Conservation (phyloP, 2,329 filamentous ascomycete species). For the Penicillium expansum region DNA sequence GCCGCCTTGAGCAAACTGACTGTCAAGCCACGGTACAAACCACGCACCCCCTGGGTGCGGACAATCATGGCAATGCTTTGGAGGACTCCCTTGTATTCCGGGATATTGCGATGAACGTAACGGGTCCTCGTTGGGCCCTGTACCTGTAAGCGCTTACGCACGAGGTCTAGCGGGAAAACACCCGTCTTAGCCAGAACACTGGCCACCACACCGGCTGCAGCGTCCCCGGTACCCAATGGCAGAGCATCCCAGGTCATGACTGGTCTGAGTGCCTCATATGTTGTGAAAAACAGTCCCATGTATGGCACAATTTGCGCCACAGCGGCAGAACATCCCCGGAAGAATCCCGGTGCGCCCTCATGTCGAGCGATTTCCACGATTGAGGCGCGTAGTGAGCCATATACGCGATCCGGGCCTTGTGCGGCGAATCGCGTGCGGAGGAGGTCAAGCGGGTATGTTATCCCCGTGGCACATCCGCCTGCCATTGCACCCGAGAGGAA, state of each 20-base stretch:
- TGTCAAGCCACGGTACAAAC: slow-evolving; percentile 81
- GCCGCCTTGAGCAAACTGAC: slow-evolving; percentile 92
- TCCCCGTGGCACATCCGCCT: slow-evolving; percentile 75
- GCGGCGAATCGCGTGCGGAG: slow-evolving; percentile 95
- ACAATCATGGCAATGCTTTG: slow-evolving; percentile 68
- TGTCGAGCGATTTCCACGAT: slow-evolving; percentile 68
- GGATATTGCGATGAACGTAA: slow-evolving; percentile 86
- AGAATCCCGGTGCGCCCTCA: slow-evolving; percentile 79
- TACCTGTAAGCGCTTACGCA: slow-evolving; percentile 89
- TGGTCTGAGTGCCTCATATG: slow-evolving; percentile 73
- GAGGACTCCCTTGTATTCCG: slow-evolving; percentile 70
- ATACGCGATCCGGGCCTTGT: slow-evolving; percentile 78
- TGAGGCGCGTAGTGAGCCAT: slow-evolving; percentile 66
- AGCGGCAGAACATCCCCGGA: slow-evolving; percentile 78
- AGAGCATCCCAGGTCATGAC: slow-evolving; percentile 52
- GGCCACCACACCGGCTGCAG: slow-evolving; percentile 74
- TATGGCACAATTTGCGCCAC: slow-evolving; percentile 88
- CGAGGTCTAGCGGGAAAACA: slow-evolving; percentile 89
- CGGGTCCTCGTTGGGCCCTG: slow-evolving; percentile 78
- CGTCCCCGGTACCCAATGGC: slow-evolving; percentile 76
- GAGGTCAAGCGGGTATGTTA: slow-evolving; percentile 90
- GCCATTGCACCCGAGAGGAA: slow-evolving; percentile 82
- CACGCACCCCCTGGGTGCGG: slow-evolving; percentile 68
- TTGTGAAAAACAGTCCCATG: slow-evolving; percentile 94
- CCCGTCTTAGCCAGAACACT: slow-evolving; percentile 81